phyloP scores from a whole-genome alignment of 2,329 filamentous ascomycete genomes.

The Fusarium sp. region DNA sequence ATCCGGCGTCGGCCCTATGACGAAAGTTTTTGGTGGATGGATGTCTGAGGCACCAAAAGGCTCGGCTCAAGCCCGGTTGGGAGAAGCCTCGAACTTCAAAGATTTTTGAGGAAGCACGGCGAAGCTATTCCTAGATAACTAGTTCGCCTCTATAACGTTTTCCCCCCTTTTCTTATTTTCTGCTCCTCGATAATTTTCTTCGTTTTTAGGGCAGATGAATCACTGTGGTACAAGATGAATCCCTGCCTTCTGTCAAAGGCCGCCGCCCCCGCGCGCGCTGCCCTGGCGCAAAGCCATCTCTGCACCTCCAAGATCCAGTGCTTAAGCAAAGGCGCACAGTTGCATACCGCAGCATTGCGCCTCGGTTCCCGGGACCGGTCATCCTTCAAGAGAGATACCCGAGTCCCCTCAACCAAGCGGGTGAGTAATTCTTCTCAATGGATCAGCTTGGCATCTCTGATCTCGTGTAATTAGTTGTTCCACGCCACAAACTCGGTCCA shows the following conservation, averaged over 20 bases:
- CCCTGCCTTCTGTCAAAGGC: conserved; percentile 57
- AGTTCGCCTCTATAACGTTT: conserved; percentile 18
- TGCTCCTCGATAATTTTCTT: conserved; percentile 25
- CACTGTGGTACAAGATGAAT: conserved; percentile 54
- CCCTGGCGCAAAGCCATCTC: conserved; percentile 55
- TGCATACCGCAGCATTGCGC: conserved; percentile 47
- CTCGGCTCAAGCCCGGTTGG: conserved; percentile 44
- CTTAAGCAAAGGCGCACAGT: conserved; percentile 50
- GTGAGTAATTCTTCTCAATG: conserved; percentile 41
- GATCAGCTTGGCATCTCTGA: conserved; percentile 28
- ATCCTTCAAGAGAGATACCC: conserved; percentile 26
- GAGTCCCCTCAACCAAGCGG: conserved; percentile 37
- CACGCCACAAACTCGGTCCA: conserved; percentile 65
- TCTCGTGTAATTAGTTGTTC: conserved; percentile 56
- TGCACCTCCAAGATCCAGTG: conserved; percentile 53
- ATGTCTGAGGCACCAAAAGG: conserved; percentile 42
- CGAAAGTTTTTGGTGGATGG: conserved; percentile 35
- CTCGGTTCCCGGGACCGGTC: conserved; percentile 32
- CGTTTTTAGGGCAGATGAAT: conserved; percentile 43
- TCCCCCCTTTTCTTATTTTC: conserved; percentile 17
- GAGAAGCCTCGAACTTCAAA: conserved; percentile 44
- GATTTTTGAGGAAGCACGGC: conserved; percentile 36
- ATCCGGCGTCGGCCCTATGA: conserved; percentile 44
- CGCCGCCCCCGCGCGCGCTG: conserved; percentile 53
- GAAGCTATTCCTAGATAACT: conserved; percentile 19